Evolutionary conservation across 306 rosid species (phyloP), one percentile per base, ranked within the genome.

Genomic region (Castanopsis chinensis): DNA sequence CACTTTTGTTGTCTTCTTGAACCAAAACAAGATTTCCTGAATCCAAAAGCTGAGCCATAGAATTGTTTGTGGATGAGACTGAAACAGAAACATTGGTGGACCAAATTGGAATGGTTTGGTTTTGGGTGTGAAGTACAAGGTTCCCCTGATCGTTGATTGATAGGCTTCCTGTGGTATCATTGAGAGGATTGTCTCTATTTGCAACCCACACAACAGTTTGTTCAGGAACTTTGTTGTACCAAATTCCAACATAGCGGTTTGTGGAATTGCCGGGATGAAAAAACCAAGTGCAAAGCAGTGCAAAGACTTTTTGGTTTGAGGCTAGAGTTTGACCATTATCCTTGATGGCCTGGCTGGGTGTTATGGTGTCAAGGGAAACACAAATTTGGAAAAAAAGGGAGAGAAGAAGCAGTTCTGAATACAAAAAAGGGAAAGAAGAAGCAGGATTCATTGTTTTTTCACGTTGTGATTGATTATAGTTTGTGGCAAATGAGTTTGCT

Each of bases 281-380:
- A 88, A 90, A 20, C 94, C 92, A 20, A 90, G 82, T 30, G 81
- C 92, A n/a, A n/a, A n/a, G n/a, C n/a, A n/a, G n/a, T n/a, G n/a
- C n/a, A 20, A 80, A 90, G 25, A 59, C 87, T 30, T 78, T 55
- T 2, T 71, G 53, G 14, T 63, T 20, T 43, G 85, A 82, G 69
- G 73, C 79, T 49, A 77, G 4, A 57, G 70, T 73, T 25, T 73
- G 59, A 54, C 76, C 55, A 54, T n/a, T n/a, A n/a, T 82, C 85
- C 25, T 59, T 59, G 25, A 59, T 23, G 32, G 65, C 2, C 33
- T 59, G 5, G 65, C 23, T 59, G 17, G 32, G 30, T 13, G 1
- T 1, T 11, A 59, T 59, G 65, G 65, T 59, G 32, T 59, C 33
- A 11, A 59, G 32, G 65, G 65, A 59, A 21, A 59, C 0, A 17